These are phyloP conservation scores for Flaveria robusta DNA, from an alignment of 129 eudicot genomes.

Conservation along the genomic window DNA sequence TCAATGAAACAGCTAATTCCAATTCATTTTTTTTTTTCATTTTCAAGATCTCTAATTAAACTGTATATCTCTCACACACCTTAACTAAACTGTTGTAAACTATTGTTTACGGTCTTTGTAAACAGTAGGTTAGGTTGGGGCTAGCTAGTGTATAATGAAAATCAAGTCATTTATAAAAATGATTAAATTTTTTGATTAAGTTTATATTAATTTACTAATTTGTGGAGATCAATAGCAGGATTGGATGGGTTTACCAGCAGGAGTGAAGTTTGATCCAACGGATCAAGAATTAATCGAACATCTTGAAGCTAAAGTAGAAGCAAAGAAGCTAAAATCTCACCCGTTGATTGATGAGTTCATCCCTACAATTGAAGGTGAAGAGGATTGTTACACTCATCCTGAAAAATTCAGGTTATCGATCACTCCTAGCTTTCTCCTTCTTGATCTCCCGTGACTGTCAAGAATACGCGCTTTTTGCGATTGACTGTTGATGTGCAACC, in stretches of 20 bases:
- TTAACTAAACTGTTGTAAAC: too few relatives aligned
- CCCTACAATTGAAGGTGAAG: constrained; percentile 99
- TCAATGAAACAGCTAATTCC: not conserved
- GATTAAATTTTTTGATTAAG: not conserved
- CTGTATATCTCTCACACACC: too few relatives aligned
- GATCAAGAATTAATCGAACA: constrained; percentile 98
- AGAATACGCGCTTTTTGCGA: too few relatives aligned
- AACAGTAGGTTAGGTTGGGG: too few relatives aligned
- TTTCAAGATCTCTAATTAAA: too few relatives aligned
- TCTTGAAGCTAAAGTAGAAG: constrained; percentile 97
- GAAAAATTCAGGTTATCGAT: constrained; percentile 83
- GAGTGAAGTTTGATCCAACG: constrained; percentile 98
- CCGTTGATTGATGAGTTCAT: constrained; percentile 97
- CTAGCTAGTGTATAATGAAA: too few relatives aligned
- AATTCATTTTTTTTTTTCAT: too few relatives aligned
- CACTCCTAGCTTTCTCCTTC: not conserved
- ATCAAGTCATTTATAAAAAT: not conserved
- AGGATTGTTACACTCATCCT: constrained; percentile 99
- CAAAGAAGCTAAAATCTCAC: constrained; percentile 76
- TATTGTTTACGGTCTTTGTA: too few relatives aligned
- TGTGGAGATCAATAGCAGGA: constrained; percentile 52
- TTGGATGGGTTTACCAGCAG: constrained; percentile 99
- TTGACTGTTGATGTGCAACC: too few relatives aligned
- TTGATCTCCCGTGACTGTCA: not conserved
- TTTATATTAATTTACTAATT: not conserved